Base-by-base conservation (phyloP, 441 rosid species). In the Erodium trifolium region DNA sequence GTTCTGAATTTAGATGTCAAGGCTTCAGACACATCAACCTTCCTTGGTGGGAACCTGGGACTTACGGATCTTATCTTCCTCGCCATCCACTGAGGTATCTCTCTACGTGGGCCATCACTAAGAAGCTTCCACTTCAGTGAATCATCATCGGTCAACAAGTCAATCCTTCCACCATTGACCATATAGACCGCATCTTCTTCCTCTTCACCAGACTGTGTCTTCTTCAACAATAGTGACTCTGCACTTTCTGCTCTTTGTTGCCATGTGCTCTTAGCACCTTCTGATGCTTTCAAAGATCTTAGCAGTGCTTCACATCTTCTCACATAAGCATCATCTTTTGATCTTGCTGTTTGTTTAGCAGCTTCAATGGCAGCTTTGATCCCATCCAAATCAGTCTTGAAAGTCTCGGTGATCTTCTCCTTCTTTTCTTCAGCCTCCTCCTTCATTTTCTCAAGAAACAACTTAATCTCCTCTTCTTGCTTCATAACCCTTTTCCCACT, bases 71-170 rank as follows among this genome's bases (percentile, higher is more conserved):
- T 2, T 5, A 83, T 83, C 79, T 81, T 81, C 73, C 83, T 81
- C 69, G 85, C 87, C 80, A 77, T 81, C 87, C 87, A 79, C 11
- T 67, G 82, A 70, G 87, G 85, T 39, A 76, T 76, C 70, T 83
- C 85, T 71, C 73, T 79, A 63, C 85, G 85, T 34, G 87, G 87
- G 66, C 87, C 85, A 17, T 79, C 81, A 71, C 77, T 79, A 41
- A 83, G 73, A 70, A 83, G 87, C 71, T 83, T 83, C 87, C 80
- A 81, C 71, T 81, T 83, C 70, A 70, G 76, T 34, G 82, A 77
- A 72, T 83, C 83, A 69, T 83, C 75, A 68, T 79, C 83, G 9
- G 80, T 79, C 78, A 83, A 68, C 70, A 83, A 79, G 73, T 79
- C 80, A 73, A 83, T 79, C 70, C 87, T 76, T 70, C 87, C 87